Conservation (phyloP, 1,284 basidiomycete species). For the Cystobasidium sp. region DNA sequence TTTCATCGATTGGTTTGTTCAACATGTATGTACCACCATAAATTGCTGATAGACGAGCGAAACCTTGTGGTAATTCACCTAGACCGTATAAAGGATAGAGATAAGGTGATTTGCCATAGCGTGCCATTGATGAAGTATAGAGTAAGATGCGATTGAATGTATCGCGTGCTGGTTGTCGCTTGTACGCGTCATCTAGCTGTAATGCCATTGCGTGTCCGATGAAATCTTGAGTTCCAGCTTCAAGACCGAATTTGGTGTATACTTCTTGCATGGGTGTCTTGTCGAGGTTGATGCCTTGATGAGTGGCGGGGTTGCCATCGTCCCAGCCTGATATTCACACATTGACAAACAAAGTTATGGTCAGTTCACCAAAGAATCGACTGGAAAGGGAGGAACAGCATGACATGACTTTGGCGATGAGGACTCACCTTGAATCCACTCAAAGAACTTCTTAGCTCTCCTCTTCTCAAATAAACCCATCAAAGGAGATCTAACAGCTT, state of each 20-base stretch:
- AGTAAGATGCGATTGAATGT: constrained; percentile 95
- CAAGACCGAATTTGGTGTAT: constrained; percentile 96
- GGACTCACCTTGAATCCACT: constrained; percentile 90
- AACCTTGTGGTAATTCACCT: constrained; percentile 97
- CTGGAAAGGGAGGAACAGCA: no score
- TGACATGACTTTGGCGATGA: no score
- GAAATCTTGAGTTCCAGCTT: constrained; percentile 97
- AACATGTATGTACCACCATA: constrained; percentile 99
- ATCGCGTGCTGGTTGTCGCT: constrained; percentile 84
- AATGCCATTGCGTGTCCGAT: constrained; percentile 99
- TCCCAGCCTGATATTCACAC: constrained; percentile 66
- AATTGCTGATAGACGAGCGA: constrained; percentile 96
- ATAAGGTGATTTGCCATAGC: constrained; percentile 99
- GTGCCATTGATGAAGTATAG: constrained; percentile 98
- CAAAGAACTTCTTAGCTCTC: constrained; percentile 97
- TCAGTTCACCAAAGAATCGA: no score
- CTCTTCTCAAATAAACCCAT: constrained; percentile 99
- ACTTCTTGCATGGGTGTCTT: constrained; percentile 87
- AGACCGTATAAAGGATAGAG: constrained; percentile 99
- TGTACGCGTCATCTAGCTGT: constrained; percentile 97
- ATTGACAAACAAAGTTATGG: no score
- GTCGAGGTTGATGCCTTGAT: constrained; percentile 89
- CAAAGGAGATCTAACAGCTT: constrained; percentile 89
- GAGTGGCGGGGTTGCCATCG: constrained; percentile 90
- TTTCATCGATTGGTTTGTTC: constrained; percentile 90